A percentile compares a stretch with the other conserved stretches of the same genome.
Evolutionary conservation across 2,329 filamentous ascomycete species (phyloP).

Genomic region (Trichoderma asperellum): DNA sequence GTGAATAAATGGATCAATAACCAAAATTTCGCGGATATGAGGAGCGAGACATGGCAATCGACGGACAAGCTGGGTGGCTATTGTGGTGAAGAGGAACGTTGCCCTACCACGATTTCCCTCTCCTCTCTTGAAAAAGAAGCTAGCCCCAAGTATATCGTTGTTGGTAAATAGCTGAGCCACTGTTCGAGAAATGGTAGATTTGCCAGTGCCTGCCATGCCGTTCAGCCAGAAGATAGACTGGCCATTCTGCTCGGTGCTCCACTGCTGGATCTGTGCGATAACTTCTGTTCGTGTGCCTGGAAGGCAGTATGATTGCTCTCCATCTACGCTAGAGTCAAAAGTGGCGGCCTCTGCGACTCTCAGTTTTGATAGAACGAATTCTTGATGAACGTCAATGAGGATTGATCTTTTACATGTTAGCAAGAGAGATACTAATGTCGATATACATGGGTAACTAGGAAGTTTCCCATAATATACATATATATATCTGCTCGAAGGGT

Average conservation of each 20-base stretch:
- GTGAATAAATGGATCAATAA: constrained; percentile 38
- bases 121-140: constrained; percentile 52
- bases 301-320: constrained; percentile 41
- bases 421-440: not conserved
- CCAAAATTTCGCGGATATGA: constrained; percentile 39
- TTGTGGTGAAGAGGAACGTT: constrained; percentile 46
- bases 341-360: constrained; percentile 34
- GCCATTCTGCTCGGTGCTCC: constrained; percentile 33
- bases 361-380: constrained; percentile 34
- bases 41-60: constrained; percentile 37
- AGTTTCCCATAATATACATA: too few relatives aligned
- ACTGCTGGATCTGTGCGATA: constrained; percentile 34
- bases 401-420: not conserved
- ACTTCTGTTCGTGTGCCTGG: constrained; percentile 41
- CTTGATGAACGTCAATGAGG: constrained; percentile 32
- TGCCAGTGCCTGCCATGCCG: constrained; percentile 46
- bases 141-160: constrained; percentile 38
- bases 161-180: constrained; percentile 31
- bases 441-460: not conserved
- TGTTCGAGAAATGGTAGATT: constrained; percentile 46
- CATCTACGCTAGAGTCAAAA: constrained; percentile 41
- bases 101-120: constrained; percentile 45
- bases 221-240: constrained; percentile 44
- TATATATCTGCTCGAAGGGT: not conserved
- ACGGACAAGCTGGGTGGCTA: constrained; percentile 42